Conservation (phyloP, 164 flowering plant species). For the Kalanchoe fedtschenkoi region DNA sequence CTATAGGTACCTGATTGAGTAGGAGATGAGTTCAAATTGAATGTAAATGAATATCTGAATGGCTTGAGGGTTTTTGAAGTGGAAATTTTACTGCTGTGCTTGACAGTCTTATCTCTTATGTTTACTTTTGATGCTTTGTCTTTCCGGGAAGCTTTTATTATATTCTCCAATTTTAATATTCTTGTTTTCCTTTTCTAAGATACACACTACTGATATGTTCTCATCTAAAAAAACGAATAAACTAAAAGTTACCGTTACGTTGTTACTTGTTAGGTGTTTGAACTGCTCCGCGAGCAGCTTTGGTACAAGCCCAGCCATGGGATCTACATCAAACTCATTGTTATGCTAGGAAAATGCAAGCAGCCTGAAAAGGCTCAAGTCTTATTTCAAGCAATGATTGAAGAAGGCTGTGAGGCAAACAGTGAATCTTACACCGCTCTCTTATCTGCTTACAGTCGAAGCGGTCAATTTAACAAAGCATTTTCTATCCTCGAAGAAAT, state of each 20-base stretch:
- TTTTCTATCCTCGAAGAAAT: slow-evolving; percentile 63
- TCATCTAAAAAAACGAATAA: background rate
- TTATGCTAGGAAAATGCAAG: slow-evolving; percentile 97
- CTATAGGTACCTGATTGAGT: background rate
- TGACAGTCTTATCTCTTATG: background rate
- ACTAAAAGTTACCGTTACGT: background rate
- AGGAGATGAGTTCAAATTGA: background rate
- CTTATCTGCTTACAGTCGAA: slow-evolving; percentile 79
- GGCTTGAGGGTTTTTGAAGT: background rate
- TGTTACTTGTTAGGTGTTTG: slow-evolving; percentile 73
- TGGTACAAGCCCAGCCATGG: slow-evolving; percentile 84
- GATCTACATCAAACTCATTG: slow-evolving; percentile 72
- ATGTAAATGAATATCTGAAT: background rate
- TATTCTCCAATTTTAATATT: background rate
- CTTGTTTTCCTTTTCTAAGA: background rate
- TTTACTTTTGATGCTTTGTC: background rate
- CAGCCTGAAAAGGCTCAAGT: slow-evolving; percentile 71
- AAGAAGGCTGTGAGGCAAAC: slow-evolving; percentile 65
- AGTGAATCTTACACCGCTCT: slow-evolving; percentile 82
- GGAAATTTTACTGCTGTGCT: background rate
- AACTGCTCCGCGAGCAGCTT: slow-evolving; percentile 73
- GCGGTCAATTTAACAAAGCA: slow-evolving; percentile 63
- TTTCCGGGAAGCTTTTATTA: too few species aligned
- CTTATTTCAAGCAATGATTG: slow-evolving; percentile 70
- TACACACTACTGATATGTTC: background rate